These are phyloP conservation scores for Phytophthora rubi DNA, from an alignment of 352 stramenopile species.

Conservation along the genomic window DNA sequence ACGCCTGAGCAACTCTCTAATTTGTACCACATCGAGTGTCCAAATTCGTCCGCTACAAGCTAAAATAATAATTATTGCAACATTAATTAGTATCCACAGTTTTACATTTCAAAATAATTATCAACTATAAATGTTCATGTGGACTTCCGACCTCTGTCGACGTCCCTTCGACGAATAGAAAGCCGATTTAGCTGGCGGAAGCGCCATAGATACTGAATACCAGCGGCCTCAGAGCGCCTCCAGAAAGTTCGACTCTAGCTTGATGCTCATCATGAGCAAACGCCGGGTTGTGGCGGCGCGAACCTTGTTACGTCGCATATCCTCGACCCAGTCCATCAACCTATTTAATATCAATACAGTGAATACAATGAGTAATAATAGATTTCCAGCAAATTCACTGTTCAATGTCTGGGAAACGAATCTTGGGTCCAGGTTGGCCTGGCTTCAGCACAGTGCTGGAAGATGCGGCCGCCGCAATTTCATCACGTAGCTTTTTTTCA, in stretches of 20 bases:
- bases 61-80: not conserved
- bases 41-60: not conserved
- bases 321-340: not conserved
- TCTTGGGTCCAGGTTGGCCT: too few species aligned
- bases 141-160: not conserved
- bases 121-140: not conserved
- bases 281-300: too few species aligned
- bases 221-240: not conserved
- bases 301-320: too few species aligned
- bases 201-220: not conserved
- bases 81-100: not conserved
- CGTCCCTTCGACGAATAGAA: not conserved
- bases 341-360: not conserved
- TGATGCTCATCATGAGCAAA: too few species aligned
- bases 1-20: not conserved
- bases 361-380: not conserved
- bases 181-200: not conserved
- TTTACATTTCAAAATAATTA: not conserved
- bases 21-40: not conserved
- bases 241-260: not conserved
- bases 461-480: too few species aligned
- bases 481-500: too few species aligned
- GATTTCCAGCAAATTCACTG: too few species aligned
- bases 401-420: too few species aligned
- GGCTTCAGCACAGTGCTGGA: too few species aligned